Base-by-base conservation (phyloP, 2,329 filamentous ascomycete genomes). In the Alternaria metachromatica region DNA sequence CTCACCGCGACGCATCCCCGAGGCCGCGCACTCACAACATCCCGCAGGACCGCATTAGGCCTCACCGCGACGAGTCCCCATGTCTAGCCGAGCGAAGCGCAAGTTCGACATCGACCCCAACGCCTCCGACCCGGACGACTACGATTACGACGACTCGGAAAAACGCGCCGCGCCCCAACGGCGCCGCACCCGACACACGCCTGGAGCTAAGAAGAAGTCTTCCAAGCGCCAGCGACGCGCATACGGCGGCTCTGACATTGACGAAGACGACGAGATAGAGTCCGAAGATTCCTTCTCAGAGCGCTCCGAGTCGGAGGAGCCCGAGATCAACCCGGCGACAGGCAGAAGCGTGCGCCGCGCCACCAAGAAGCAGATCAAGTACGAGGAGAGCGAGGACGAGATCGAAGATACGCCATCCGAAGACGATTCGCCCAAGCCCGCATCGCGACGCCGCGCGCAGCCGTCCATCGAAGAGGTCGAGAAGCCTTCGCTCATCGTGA, bases 321-420 rank as follows among this genome's bases (percentile, higher is more conserved):
- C 84, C 2, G 85, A 87, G 71, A 81, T 84, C 62, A 89, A 88
- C 70, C 85, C 86, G 18, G 74, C 73, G 41, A 85, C 86, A 54
- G 88, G 88, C 37, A 82, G 87, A 51, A 83, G 84, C 48, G 84
- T 86, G 67, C 84, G 88, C 66, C 82, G 82, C 62, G 86, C 84
- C n/a, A 84, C 86, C 11, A 85, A 85, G 72, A 86, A 87, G 69
- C 76, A 79, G 23, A 82, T 85, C 48, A 83, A 82, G 30, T 89
- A 90, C 82, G 84, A 87, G 67, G 87, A 89, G 74, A 84, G 81
- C 56, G 83, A 84, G 44, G 83, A 82, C 66, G 78, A 78, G 58
- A 79, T 82, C 56, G 78, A 81, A 68, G 79, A 80, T 49, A 80
- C 74, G 12, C 73, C 79, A 15, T 77, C 72, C 55, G 78, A 76